Percentiles rank a stretch among this genome's conserved stretches.
Conservation (phyloP, 2,329 filamentous ascomycete genomes). For the Monilinia fructigena region DNA sequence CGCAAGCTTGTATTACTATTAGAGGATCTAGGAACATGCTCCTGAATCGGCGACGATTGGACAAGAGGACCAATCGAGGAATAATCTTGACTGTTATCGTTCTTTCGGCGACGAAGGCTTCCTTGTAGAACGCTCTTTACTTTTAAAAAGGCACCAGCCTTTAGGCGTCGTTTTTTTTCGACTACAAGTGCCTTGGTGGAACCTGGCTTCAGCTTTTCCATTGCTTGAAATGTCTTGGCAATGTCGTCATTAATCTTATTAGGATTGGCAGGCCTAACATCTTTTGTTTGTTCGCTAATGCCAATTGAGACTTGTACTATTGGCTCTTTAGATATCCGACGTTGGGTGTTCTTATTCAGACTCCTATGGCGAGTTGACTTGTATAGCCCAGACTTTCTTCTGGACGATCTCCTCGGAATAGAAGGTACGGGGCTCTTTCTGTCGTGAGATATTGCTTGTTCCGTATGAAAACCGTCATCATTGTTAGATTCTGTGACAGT, state of each 20-base stretch:
- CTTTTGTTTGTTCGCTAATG: not conserved
- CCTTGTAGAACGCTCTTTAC: conserved; percentile 31
- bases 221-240: conserved; percentile 7
- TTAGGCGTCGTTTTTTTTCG: conserved; percentile 30
- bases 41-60: conserved; percentile 21
- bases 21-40: conserved; percentile 20
- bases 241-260: conserved; percentile 18
- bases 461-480: not conserved
- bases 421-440: conserved; percentile 29
- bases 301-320: not conserved
- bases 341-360: not conserved
- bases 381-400: conserved; percentile 25
- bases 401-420: conserved; percentile 34
- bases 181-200: conserved; percentile 22
- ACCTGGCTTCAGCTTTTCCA: conserved; percentile 10
- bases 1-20: conserved; percentile 27
- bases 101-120: conserved; percentile 24
- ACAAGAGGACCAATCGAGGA: conserved; percentile 25
- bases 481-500: not conserved
- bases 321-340: not conserved
- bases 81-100: conserved; percentile 26
- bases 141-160: conserved; percentile 29
- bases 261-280: not conserved
- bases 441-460: conserved; percentile 19
- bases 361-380: conserved; percentile 20